Evolutionary conservation across 306 rosid species (phyloP).

Genomic region (Amphicarpaea edgeworthii): DNA sequence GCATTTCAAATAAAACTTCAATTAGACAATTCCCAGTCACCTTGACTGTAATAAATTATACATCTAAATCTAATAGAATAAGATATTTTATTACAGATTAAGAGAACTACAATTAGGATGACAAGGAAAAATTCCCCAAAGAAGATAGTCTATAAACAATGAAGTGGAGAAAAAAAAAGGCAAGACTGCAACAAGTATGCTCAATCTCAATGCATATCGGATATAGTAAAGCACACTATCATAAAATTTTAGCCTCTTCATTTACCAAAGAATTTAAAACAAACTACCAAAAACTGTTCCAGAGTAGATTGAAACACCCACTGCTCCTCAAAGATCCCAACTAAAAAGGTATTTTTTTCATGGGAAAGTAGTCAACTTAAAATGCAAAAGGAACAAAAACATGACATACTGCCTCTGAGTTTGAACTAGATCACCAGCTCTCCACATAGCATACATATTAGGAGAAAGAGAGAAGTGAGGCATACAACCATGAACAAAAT

Average conservation of each 20-base stretch:
- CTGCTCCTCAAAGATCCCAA: background rate
- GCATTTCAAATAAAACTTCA: conserved; percentile 28
- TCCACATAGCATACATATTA: background rate
- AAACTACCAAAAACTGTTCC: background rate
- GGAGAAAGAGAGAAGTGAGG: background rate
- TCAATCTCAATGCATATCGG: background rate
- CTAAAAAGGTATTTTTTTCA: background rate
- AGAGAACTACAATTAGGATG: background rate
- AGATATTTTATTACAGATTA: background rate
- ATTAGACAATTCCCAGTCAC: conserved; percentile 8
- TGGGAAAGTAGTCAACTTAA: background rate
- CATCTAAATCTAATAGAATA: background rate
- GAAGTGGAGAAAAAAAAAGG: conserved; percentile 2
- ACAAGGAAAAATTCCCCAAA: background rate
- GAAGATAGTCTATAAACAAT: background rate
- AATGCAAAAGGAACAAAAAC: background rate
- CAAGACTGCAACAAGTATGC: conserved; percentile 6
- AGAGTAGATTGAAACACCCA: background rate
- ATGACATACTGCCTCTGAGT: background rate
- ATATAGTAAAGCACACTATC: background rate
- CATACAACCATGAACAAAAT: conserved; percentile 13
- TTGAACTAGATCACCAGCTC: background rate
- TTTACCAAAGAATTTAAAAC: conserved; percentile 3
- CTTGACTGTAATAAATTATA: conserved; percentile 8
- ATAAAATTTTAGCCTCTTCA: background rate